Conservation (phyloP, 805 yeast species). For the Ogataea allantospora region DNA sequence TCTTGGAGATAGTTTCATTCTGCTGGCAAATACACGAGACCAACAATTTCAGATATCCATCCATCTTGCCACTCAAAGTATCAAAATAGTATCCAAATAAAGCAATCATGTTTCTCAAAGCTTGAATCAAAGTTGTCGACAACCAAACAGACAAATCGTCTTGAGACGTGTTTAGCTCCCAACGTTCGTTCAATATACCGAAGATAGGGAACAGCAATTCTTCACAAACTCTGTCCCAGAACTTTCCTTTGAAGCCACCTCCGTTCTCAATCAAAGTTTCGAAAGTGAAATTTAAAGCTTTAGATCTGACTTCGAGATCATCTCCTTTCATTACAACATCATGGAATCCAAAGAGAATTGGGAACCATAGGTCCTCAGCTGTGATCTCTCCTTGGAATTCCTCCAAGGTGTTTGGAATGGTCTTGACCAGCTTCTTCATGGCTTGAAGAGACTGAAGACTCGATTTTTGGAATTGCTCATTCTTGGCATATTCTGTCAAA, state of each 20-base stretch:
- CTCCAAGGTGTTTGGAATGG: slow-evolving; percentile 47
- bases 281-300: slow-evolving; percentile 80
- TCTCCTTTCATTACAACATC: slow-evolving; percentile 90
- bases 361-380: slow-evolving; percentile 73
- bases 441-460: slow-evolving; percentile 80
- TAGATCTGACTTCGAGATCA: slow-evolving; percentile 90
- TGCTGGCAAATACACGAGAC: slow-evolving; percentile 93
- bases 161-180: slow-evolving; percentile 68
- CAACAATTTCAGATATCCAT: slow-evolving; percentile 73
- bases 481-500: slow-evolving; percentile 78
- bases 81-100: slow-evolving; percentile 81
- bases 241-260: slow-evolving; percentile 62
- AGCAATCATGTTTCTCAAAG: slow-evolving; percentile 82
- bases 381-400: slow-evolving; percentile 32
- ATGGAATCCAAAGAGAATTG: slow-evolving; percentile 80
- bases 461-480: slow-evolving; percentile 74
- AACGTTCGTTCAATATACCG: slow-evolving; percentile 69
- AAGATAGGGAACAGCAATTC: slow-evolving; percentile 88
- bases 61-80: slow-evolving; percentile 68
- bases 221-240: slow-evolving; percentile 82
- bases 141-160: slow-evolving; percentile 95
- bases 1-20: slow-evolving; percentile 93
- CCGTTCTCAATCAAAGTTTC: slow-evolving; percentile 81
- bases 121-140: slow-evolving; percentile 94
- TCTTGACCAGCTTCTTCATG: slow-evolving; percentile 58